A percentile compares a stretch with the other conserved stretches of the same genome.
Conservation (phyloP, 108 stramenopile species). For the Seminavis robusta region DNA sequence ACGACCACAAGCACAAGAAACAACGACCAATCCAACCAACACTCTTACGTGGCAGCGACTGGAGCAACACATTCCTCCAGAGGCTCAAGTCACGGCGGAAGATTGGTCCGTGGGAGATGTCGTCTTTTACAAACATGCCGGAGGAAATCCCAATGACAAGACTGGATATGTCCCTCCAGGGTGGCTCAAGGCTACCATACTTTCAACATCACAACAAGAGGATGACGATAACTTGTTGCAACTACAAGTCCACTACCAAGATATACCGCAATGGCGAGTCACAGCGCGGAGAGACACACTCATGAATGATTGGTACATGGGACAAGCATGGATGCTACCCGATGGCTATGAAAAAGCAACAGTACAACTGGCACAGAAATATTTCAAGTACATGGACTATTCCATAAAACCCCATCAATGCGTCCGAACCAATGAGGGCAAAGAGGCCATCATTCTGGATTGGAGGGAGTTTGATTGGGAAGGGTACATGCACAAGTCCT, state of each 20-base stretch:
- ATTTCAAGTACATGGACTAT: conserved; percentile 15
- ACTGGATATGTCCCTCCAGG: conserved; percentile 7
- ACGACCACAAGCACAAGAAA: background rate
- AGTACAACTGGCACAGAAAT: conserved; percentile 7
- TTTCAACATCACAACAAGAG: background rate
- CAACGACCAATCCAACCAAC: too few relatives aligned
- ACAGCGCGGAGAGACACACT: background rate
- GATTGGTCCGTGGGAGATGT: conserved; percentile 13
- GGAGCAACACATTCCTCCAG: conserved; percentile 9
- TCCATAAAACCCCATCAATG: too few relatives aligned
- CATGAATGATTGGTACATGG: conserved; percentile 21
- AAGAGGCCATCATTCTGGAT: conserved; percentile 7
- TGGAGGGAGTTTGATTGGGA: conserved; percentile 27
- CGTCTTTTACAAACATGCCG: conserved; percentile 20
- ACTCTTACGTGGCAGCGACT: conserved; percentile 1
- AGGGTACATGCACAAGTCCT: too few relatives aligned
- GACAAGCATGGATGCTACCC: conserved; percentile 19
- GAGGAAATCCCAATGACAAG: conserved; percentile 5
- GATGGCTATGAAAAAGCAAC: conserved; percentile 5
- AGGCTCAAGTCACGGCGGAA: conserved; percentile 2
- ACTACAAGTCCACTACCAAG: conserved; percentile 12
- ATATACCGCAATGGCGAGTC: conserved; percentile 8
- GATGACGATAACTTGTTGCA: background rate
- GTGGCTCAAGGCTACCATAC: conserved; percentile 17
- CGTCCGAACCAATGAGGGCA: too few relatives aligned